A percentile compares a stretch with the other conserved stretches of the same genome.
Evolutionary conservation across 306 rosid genomes (phyloP).

Genomic region (Gastrolobium bilobum): DNA sequence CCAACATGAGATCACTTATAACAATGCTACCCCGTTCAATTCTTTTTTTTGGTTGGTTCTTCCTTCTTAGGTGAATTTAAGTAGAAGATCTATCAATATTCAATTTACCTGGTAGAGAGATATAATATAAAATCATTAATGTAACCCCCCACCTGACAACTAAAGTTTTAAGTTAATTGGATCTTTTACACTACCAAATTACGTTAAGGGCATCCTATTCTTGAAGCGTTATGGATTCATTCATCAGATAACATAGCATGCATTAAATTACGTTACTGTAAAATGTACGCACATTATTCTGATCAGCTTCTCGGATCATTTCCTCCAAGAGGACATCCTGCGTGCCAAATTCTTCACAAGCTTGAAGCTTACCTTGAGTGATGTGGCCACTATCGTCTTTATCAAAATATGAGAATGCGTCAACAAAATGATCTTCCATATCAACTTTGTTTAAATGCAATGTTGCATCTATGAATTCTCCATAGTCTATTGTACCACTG

Average conservation of each 20-base stretch:
- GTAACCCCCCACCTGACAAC: too few species aligned
- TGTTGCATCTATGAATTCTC: slow-evolving; percentile 90
- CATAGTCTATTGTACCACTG: slow-evolving; percentile 78
- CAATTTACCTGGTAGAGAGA: too few species aligned
- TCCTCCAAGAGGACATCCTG: slow-evolving; percentile 70
- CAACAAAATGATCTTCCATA: slow-evolving; percentile 69
- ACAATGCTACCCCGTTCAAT: too few species aligned
- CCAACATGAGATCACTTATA: too few species aligned
- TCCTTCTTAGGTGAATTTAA: too few species aligned
- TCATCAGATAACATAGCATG: not conserved
- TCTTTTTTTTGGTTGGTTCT: too few species aligned
- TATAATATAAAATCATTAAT: too few species aligned
- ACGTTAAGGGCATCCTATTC: too few species aligned
- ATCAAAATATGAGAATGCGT: slow-evolving; percentile 88
- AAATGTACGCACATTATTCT: slow-evolving; percentile 68
- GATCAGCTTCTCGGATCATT: slow-evolving; percentile 76
- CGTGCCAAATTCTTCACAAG: slow-evolving; percentile 80
- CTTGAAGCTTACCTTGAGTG: slow-evolving; percentile 82
- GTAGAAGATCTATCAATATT: too few species aligned
- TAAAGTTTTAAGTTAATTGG: too few species aligned
- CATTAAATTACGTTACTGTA: not conserved
- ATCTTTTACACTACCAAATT: too few species aligned
- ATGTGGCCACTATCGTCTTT: slow-evolving; percentile 84
- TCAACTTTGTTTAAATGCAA: slow-evolving; percentile 75
- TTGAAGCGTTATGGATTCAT: not conserved